Conservation (phyloP, 2,329 filamentous ascomycete species). For the Monilinia polystroma region DNA sequence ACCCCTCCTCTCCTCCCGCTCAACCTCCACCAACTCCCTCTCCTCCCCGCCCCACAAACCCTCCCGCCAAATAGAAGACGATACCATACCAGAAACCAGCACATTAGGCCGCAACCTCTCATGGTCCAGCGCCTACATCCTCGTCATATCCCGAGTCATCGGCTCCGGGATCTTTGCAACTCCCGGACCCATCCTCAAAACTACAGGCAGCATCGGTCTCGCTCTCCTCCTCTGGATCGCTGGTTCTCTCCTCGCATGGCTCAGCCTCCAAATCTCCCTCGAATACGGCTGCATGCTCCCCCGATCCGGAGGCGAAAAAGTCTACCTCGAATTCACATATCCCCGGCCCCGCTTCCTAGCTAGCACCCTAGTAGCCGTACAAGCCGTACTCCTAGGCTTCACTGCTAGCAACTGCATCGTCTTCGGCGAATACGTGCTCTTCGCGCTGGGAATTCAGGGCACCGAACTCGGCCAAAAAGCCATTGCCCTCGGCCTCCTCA, state of each 20-base stretch:
- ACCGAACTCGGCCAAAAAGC: constrained; percentile 49
- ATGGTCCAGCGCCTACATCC: constrained; percentile 36
- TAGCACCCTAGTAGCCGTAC: constrained; percentile 53
- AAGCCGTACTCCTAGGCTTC: constrained; percentile 52
- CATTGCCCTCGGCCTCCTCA: constrained; percentile 52
- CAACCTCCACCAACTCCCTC: constrained; percentile 21
- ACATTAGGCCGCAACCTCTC: constrained; percentile 50
- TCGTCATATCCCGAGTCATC: constrained; percentile 37
- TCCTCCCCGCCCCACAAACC: constrained; percentile 21
- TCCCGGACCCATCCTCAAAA: constrained; percentile 66
- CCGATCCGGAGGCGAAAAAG: constrained; percentile 51
- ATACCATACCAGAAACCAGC: constrained; percentile 59
- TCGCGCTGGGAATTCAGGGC: constrained; percentile 44
- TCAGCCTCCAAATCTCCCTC: constrained; percentile 47
- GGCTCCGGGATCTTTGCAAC: constrained; percentile 38
- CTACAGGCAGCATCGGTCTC: constrained; percentile 62
- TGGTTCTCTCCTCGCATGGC: constrained; percentile 47
- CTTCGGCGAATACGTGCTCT: constrained; percentile 52
- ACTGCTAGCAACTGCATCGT: constrained; percentile 53
- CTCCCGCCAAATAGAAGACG: constrained; percentile 47
- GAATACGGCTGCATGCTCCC: constrained; percentile 50
- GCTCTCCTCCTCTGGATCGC: constrained; percentile 55
- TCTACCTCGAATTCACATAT: constrained; percentile 55
- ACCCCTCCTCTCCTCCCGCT: constrained; percentile 27
- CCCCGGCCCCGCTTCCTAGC: constrained; percentile 52